Evolutionary conservation across 768 basidiomycete genomes (phyloP).

Genomic region (Clavulina sp.): DNA sequence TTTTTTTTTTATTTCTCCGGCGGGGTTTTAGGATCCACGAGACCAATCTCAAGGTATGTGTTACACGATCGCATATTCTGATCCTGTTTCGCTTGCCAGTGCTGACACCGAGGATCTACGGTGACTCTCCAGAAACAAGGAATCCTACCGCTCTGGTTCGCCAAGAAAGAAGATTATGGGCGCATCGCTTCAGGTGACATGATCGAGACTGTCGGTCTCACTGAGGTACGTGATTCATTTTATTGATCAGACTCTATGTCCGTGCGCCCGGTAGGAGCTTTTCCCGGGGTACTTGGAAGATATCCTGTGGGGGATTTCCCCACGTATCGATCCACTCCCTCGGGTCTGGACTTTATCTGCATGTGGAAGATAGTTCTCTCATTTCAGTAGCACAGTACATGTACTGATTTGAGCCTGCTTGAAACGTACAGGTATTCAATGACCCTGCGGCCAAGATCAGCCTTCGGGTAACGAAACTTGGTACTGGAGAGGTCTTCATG

Average conservation of each 20-base stretch:
- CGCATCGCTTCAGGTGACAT: conserved; percentile 69
- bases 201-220: conserved; percentile 70
- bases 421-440: conserved; percentile 20
- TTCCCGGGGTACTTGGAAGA: no score
- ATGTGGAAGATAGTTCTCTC: no score
- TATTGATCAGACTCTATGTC: background rate
- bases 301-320: no score
- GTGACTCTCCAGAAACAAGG: conserved; percentile 86
- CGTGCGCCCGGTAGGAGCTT: background rate
- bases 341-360: no score
- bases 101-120: no score
- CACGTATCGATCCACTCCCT: no score
- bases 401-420: no score
- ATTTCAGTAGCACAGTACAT: no score
- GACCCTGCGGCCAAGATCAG: conserved; percentile 22
- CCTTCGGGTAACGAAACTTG: conserved; percentile 47
- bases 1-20: background rate
- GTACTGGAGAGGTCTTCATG: conserved; percentile 45
- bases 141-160: conserved; percentile 88
- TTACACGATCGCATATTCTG: background rate
- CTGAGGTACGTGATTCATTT: conserved; percentile 26
- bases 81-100: conserved; percentile 1
- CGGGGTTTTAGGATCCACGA: conserved; percentile 63
- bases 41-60: conserved; percentile 75
- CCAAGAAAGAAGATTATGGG: conserved; percentile 66